phyloP scores from a whole-genome alignment of 108 stramenopile genomes.

The Licmophora abbreviata region DNA sequence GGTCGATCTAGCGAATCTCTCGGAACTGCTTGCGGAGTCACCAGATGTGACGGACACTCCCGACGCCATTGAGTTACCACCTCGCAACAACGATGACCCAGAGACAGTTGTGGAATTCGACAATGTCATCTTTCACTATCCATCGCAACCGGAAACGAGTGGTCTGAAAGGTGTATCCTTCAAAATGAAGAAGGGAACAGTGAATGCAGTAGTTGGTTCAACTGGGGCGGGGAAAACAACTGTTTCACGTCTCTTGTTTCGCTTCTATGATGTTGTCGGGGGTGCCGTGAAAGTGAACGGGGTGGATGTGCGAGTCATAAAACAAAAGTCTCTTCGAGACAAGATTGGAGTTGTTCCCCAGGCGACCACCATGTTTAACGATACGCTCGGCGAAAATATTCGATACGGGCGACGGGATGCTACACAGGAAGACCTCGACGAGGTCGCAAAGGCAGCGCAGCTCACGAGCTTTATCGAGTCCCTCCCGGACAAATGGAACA shows the following conservation, averaged over 20 bases:
- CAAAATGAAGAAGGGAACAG: slow-evolving; percentile 87
- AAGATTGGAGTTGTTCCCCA: slow-evolving; percentile 95
- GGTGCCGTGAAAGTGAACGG: slow-evolving; percentile 93
- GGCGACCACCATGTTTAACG: slow-evolving; percentile 89
- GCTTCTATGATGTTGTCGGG: slow-evolving; percentile 85
- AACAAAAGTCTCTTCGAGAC: slow-evolving; percentile 70
- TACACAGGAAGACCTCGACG: slow-evolving; percentile 58
- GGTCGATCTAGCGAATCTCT: slow-evolving; percentile 87
- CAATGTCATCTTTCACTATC: slow-evolving; percentile 91
- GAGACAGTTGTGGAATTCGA: slow-evolving; percentile 90
- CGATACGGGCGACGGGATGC: slow-evolving; percentile 70
- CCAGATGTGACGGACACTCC: slow-evolving; percentile 85
- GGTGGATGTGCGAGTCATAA: slow-evolving; percentile 75
- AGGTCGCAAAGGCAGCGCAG: slow-evolving; percentile 69
- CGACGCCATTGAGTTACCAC: slow-evolving; percentile 58
- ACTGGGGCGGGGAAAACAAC: slow-evolving; percentile 96
- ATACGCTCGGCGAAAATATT: slow-evolving; percentile 87
- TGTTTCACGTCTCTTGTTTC: slow-evolving; percentile 78
- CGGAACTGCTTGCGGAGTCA: slow-evolving; percentile 81
- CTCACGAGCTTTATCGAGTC: slow-evolving; percentile 70
- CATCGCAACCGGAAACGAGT: slow-evolving; percentile 66
- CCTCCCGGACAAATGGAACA: slow-evolving; percentile 87
- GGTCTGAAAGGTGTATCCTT: slow-evolving; percentile 87
- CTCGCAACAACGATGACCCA: slow-evolving; percentile 33
- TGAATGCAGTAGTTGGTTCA: slow-evolving; percentile 92